phyloP scores from a whole-genome alignment of 352 stramenopile species.

The Phytophthora cactorum region DNA sequence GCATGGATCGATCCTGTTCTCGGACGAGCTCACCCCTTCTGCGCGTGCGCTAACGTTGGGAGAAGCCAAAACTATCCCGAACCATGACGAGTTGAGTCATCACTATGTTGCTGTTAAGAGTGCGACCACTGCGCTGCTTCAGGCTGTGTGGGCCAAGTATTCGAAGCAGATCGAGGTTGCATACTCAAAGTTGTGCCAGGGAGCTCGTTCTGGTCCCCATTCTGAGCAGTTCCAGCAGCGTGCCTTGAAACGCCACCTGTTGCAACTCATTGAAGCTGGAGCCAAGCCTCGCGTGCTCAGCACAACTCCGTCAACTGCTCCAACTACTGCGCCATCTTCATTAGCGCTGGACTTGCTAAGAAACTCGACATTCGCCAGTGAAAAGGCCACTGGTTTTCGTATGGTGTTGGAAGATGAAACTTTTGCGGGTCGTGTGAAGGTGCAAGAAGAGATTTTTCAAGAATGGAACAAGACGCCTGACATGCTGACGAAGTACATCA shows the following conservation, averaged over 20 bases:
- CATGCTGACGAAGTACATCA: constrained; percentile 85
- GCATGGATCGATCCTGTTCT: constrained; percentile 75
- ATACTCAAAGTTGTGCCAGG: constrained; percentile 57
- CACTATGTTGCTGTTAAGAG: constrained; percentile 70
- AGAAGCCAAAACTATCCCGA: constrained; percentile 67
- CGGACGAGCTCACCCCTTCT: constrained; percentile 66
- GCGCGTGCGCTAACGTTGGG: constrained; percentile 65
- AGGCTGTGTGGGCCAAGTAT: constrained; percentile 76
- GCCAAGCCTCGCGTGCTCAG: constrained; percentile 51
- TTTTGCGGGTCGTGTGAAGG: constrained; percentile 59
- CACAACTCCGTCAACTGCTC: constrained; percentile 43
- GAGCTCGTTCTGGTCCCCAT: constrained; percentile 54
- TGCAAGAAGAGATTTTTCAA: constrained; percentile 74
- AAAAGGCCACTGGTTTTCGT: constrained; percentile 69
- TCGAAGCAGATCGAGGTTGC: constrained; percentile 62
- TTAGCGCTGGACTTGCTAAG: constrained; percentile 66
- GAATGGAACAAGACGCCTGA: constrained; percentile 77
- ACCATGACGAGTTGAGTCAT: constrained; percentile 66
- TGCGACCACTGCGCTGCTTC: constrained; percentile 65
- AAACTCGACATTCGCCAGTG: constrained; percentile 73
- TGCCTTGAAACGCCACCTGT: constrained; percentile 66
- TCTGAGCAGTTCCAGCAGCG: constrained; percentile 78
- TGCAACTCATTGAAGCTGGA: constrained; percentile 68
- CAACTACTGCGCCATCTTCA: constrained; percentile 48
- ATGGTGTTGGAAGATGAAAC: constrained; percentile 70